Percentiles rank a stretch among this genome's conserved stretches.
phyloP scores from a whole-genome alignment of 1,139 yeast genomes.

The Sugiyamaella castrensis region DNA sequence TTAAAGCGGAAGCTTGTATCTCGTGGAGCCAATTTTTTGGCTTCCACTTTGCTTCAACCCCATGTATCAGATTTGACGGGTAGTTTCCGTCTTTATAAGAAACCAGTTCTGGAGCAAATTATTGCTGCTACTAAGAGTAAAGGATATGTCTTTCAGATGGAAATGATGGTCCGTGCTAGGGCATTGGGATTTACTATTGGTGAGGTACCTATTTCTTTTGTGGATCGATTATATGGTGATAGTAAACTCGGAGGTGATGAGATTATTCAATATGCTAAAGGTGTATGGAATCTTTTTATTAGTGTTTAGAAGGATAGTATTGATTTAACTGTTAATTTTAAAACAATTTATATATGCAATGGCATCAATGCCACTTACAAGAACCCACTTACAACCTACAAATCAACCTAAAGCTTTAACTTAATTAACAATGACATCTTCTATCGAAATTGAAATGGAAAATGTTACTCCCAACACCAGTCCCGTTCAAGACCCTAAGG shows the following conservation, averaged over 20 bases:
- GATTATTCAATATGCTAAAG: slow-evolving; percentile 72
- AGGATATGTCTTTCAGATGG: slow-evolving; percentile 88
- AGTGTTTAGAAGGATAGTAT: slow-evolving; percentile 44
- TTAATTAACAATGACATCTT: too few species aligned
- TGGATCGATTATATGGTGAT: slow-evolving; percentile 78
- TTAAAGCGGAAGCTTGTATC: slow-evolving; percentile 75
- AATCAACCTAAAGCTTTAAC: too few species aligned
- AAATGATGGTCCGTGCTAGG: slow-evolving; percentile 83
- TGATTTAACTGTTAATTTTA: too few species aligned
- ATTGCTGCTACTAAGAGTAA: slow-evolving; percentile 69
- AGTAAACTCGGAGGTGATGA: slow-evolving; percentile 81
- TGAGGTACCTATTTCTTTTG: slow-evolving; percentile 78
- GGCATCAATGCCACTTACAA: too few species aligned
- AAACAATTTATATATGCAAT: too few species aligned
- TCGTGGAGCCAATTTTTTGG: slow-evolving; percentile 78
- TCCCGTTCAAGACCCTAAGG: too few species aligned
- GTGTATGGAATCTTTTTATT: slow-evolving; percentile 68
- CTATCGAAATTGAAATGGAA: too few species aligned
- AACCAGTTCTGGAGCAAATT: slow-evolving; percentile 62
- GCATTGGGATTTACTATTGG: slow-evolving; percentile 68
- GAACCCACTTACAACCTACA: too few species aligned
- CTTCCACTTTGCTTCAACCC: slow-evolving; percentile 70
- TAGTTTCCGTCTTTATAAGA: slow-evolving; percentile 73
- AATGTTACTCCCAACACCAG: too few species aligned
- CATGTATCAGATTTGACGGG: slow-evolving; percentile 76